Conservation (phyloP, 2,329 filamentous ascomycete genomes). For the Xylariaceae sp. region DNA sequence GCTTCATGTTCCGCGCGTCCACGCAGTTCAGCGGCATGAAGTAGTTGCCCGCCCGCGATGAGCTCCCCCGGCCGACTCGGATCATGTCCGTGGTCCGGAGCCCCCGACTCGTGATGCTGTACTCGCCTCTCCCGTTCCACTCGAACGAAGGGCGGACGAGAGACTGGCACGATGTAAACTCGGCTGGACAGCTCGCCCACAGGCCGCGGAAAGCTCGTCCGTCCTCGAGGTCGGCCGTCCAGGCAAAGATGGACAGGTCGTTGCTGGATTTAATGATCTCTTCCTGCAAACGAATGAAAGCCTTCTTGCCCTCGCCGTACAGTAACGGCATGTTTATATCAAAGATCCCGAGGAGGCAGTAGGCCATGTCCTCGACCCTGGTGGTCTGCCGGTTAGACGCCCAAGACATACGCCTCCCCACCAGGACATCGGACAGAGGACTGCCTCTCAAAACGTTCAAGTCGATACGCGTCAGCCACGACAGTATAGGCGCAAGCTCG, state of each 20-base stretch:
- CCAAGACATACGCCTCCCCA: constrained; percentile 19
- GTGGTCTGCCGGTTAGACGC: constrained; percentile 15
- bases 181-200: constrained; percentile 14
- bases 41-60: constrained; percentile 12
- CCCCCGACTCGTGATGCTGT: constrained; percentile 15
- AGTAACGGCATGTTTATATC: constrained; percentile 21
- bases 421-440: constrained; percentile 10
- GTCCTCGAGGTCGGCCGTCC: constrained; percentile 11
- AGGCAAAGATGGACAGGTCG: constrained; percentile 18
- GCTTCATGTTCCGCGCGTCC: constrained; percentile 14
- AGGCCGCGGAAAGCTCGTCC: constrained; percentile 12
- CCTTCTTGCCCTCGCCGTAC: constrained; percentile 19
- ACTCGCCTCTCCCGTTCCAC: constrained; percentile 17
- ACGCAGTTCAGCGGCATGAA: constrained; percentile 17
- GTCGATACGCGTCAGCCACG: constrained; percentile 14
- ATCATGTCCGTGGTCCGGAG: constrained; percentile 16
- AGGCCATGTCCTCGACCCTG: constrained; percentile 19
- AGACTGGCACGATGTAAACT: constrained; percentile 15
- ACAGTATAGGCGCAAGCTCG: constrained; percentile 9
- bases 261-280: constrained; percentile 16
- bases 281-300: constrained; percentile 16
- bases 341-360: constrained; percentile 20
- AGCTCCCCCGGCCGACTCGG: constrained; percentile 11
- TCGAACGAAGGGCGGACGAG: constrained; percentile 16
- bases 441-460: constrained; percentile 10